Evolutionary conservation across 2,329 filamentous ascomycete genomes (phyloP), one percentile per base, ranked within the genome.

Genomic region (Fusarium sp.): DNA sequence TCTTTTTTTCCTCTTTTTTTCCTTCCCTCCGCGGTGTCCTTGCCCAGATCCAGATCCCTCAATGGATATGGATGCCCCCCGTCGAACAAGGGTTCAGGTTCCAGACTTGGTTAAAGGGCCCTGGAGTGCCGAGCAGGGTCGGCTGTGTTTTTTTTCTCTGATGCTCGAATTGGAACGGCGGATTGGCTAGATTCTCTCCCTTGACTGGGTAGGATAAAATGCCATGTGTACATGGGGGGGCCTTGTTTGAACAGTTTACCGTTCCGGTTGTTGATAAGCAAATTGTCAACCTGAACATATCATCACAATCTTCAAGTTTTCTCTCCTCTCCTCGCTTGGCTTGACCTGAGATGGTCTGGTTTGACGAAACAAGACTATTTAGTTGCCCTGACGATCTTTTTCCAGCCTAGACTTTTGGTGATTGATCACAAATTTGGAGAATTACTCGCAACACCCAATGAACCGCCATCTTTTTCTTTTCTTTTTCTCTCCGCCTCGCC

Each of bases 401-500:
- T 31, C 54, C 14, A 44, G 8, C 23, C 29, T 46, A 46, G 36
- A 57, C 13, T 57, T 57, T 57, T 42, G 36, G 13, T 57, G 36
- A 31, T 57, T 42, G 54, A 57, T 44, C 54, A 42, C 18, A 56
- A 56, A 46, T n/a, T n/a, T 25, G 8, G 42, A n/a, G 2, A 3
- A 27, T 27, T 14, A 8, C 42, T 46, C 42, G 42, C 42, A 46
- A 46, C 42, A 46, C 42, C 42, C 42, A 29, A 33, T 51, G 38
- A 31, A 14, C 6, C 25, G 27, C 42, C 54, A 49, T 14, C 16
- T 9, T 8, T 36, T 62, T 51, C 27, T 27, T 33, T 64, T 54
- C 53, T 65, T 64, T 38, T 64, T 53, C 38, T 29, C 56, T 14
- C n/a, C 29, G 40, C 55, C 55, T 58, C 40, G 29, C 40, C 23